Evolutionary conservation across 2,329 filamentous ascomycete species (phyloP).

Genomic region (Penicillium psychrosexuale): DNA sequence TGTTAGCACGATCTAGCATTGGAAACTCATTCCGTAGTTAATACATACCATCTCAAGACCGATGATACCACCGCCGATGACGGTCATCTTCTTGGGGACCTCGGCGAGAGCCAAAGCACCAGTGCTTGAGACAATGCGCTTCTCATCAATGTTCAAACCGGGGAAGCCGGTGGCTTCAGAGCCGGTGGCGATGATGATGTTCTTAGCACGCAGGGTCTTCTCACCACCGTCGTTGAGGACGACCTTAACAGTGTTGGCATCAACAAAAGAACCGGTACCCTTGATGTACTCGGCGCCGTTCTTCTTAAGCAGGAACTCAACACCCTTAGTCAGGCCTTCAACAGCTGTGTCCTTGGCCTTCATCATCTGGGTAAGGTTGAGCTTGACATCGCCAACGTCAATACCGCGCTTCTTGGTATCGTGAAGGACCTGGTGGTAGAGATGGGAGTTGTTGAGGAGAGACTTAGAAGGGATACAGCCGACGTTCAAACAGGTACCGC

Average conservation of each 20-base stretch:
- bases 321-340: slow-evolving; percentile 84
- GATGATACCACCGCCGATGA: slow-evolving; percentile 98
- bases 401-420: slow-evolving; percentile 97
- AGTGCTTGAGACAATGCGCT: slow-evolving; percentile 94
- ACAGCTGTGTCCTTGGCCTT: slow-evolving; percentile 97
- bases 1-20: slow-evolving; percentile 4
- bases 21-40: neutral
- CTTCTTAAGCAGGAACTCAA: slow-evolving; percentile 98
- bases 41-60: slow-evolving; percentile 84
- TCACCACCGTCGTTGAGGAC: slow-evolving; percentile 88
- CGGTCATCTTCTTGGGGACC: slow-evolving; percentile 93
- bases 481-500: slow-evolving; percentile 97
- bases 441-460: slow-evolving; percentile 97
- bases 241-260: slow-evolving; percentile 89
- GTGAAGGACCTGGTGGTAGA: slow-evolving; percentile 95
- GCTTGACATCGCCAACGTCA: slow-evolving; percentile 93
- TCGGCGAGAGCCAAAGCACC: slow-evolving; percentile 85
- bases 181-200: slow-evolving; percentile 96
- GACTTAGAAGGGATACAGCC: slow-evolving; percentile 99
- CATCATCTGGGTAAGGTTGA: slow-evolving; percentile 95
- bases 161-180: slow-evolving; percentile 96
- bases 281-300: slow-evolving; percentile 98
- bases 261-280: slow-evolving; percentile 80
- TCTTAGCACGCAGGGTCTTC: slow-evolving; percentile 83
- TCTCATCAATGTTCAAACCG: slow-evolving; percentile 92